phyloP scores from a whole-genome alignment of 495 filamentous ascomycete genomes.

The Sphaerosporella brunnea region DNA sequence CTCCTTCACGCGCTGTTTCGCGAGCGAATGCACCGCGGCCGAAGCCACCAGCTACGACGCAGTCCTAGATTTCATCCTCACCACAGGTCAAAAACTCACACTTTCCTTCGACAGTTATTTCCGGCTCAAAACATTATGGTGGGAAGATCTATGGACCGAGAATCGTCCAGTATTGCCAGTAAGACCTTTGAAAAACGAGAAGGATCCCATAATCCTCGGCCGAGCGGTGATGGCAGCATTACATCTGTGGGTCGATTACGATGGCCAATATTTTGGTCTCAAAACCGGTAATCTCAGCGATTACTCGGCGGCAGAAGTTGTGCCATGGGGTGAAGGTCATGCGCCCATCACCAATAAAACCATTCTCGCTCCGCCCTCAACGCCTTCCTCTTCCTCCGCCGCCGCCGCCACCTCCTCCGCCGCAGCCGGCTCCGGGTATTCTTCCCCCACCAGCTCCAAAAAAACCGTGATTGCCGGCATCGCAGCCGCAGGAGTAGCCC shows the following conservation, averaged over 20 bases:
- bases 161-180: constrained; percentile 9
- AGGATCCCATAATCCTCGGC: constrained; percentile 14
- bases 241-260: constrained; percentile 22
- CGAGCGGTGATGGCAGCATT: constrained; percentile 14
- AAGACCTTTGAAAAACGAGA: constrained; percentile 11
- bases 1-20: constrained; percentile 29
- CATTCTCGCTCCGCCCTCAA: background rate
- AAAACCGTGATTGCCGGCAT: too few species aligned
- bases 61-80: constrained; percentile 13
- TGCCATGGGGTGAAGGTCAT: constrained; percentile 10
- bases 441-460: background rate
- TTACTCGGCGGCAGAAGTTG: background rate
- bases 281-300: constrained; percentile 7
- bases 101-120: constrained; percentile 9
- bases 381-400: background rate
- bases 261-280: constrained; percentile 16
- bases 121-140: background rate
- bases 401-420: background rate
- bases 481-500: too few species aligned
- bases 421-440: background rate
- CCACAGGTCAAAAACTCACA: constrained; percentile 9
- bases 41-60: constrained; percentile 4
- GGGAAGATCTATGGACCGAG: background rate
- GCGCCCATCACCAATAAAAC: constrained; percentile 14
- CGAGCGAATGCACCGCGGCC: constrained; percentile 6